Evolutionary conservation across 225 moss, liverwort and hornwort species (phyloP).

Genomic region (Physcomitrellopsis africana): DNA sequence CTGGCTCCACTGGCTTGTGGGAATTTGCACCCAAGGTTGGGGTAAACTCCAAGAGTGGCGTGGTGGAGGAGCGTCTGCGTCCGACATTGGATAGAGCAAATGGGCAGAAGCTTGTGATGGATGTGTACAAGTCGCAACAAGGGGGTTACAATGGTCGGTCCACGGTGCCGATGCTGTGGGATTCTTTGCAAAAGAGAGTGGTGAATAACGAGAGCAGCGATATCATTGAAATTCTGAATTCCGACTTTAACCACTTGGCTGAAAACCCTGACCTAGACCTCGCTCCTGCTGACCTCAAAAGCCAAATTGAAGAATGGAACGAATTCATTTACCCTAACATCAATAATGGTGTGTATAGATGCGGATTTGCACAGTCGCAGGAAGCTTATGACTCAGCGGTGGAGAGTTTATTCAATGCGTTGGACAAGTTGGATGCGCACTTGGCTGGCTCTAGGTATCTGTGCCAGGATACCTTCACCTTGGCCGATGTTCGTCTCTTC

Average conservation of each 20-base stretch:
- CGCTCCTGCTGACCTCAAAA: slow-evolving; percentile 49
- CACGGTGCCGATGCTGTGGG: slow-evolving; percentile 98
- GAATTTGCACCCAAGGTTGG: slow-evolving; percentile 47
- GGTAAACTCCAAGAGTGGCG: neutral
- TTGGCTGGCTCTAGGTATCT: slow-evolving; percentile 76
- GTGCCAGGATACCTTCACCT: slow-evolving; percentile 71
- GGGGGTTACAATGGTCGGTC: slow-evolving; percentile 90
- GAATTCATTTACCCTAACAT: slow-evolving; percentile 70
- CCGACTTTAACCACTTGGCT: slow-evolving; percentile 85
- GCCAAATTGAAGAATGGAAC: slow-evolving; percentile 78
- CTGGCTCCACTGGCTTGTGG: slow-evolving; percentile 87
- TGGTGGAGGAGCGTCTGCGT: slow-evolving; percentile 23
- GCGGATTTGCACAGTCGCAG: slow-evolving; percentile 96
- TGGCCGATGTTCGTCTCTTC: slow-evolving; percentile 88
- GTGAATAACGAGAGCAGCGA: slow-evolving; percentile 98
- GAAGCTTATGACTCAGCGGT: slow-evolving; percentile 76
- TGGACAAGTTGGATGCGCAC: slow-evolving; percentile 80
- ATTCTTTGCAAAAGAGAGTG: slow-evolving; percentile 56
- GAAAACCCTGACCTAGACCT: slow-evolving; percentile 69
- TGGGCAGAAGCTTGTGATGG: slow-evolving; percentile 62
- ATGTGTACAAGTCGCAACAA: slow-evolving; percentile 72
- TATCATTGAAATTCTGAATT: slow-evolving; percentile 89
- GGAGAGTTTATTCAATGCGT: slow-evolving; percentile 59
- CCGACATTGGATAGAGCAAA: slow-evolving; percentile 73
- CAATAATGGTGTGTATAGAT: slow-evolving; percentile 96